A percentile compares a stretch with the other conserved stretches of the same genome.
These are phyloP conservation scores for Aspergillus panamensis DNA, from an alignment of 495 filamentous ascomycete genomes.

Conservation along the genomic window DNA sequence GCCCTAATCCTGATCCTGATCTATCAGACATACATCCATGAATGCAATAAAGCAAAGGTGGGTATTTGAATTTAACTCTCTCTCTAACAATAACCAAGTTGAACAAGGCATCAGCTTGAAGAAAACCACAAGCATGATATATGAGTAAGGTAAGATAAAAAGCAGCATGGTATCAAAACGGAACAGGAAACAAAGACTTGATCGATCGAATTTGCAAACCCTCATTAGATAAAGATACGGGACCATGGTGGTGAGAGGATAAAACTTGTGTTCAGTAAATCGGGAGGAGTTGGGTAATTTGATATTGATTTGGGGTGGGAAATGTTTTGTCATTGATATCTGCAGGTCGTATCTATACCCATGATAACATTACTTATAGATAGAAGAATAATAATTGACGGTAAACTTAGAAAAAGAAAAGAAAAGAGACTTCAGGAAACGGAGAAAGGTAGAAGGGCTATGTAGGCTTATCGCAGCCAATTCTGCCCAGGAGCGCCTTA, in stretches of 20 bases:
- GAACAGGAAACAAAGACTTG: background rate
- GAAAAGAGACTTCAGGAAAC: conserved; percentile 9
- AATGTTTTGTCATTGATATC: conserved; percentile 9
- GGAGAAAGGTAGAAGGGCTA: conserved; percentile 20
- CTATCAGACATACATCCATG: background rate
- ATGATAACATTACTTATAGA: conserved; percentile 13
- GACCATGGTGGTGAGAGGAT: too few species aligned
- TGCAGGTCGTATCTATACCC: conserved; percentile 15
- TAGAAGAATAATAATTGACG: background rate
- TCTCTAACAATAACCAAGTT: conserved; percentile 6
- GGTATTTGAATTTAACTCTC: background rate
- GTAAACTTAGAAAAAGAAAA: background rate
- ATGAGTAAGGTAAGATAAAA: conserved; percentile 8
- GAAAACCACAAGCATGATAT: conserved; percentile 11
- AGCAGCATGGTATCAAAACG: background rate
- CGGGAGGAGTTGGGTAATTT: background rate
- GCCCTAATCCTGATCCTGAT: background rate
- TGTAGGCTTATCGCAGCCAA: conserved; percentile 67
- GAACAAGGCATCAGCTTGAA: background rate
- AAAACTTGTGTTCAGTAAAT: background rate
- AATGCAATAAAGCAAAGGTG: background rate
- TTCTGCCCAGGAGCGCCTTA: conserved; percentile 68
- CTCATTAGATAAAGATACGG: background rate
- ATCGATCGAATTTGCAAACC: conserved; percentile 2
- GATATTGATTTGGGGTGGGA: background rate